These are phyloP conservation scores for Jacaranda mimosifolia DNA, from an alignment of 257 asterid species.

Conservation along the genomic window DNA sequence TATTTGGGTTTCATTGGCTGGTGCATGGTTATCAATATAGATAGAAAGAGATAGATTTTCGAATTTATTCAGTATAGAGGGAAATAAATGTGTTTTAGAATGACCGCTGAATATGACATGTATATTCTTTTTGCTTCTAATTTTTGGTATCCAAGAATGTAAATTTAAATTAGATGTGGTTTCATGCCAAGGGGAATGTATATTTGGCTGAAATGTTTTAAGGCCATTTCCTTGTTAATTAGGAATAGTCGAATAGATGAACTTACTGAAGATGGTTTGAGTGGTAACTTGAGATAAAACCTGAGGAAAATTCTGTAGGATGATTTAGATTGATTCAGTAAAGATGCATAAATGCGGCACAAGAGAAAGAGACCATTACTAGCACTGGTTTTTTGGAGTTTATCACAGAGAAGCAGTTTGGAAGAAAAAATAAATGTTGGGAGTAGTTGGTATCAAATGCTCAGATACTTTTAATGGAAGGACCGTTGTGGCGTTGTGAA, in stretches of 20 bases:
- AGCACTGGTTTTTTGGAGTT: not conserved
- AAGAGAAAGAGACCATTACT: not conserved
- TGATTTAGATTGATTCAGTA: not conserved
- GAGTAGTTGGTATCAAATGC: too few species aligned
- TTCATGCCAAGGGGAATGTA: not conserved
- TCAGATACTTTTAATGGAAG: too few species aligned
- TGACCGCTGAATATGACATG: constrained; percentile 18
- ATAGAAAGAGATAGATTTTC: constrained; percentile 9
- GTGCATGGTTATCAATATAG: too few species aligned
- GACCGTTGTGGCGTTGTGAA: too few species aligned
- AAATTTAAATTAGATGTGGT: not conserved
- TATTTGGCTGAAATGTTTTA: not conserved
- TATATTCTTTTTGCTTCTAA: not conserved
- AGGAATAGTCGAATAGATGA: not conserved
- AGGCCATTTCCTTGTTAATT: not conserved
- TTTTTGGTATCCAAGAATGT: not conserved
- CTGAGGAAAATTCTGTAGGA: too few species aligned
- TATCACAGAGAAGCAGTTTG: not conserved
- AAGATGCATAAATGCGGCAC: not conserved
- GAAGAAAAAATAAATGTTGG: not conserved
- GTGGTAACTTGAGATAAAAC: too few species aligned
- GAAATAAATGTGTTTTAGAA: not conserved
- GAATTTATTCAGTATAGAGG: not conserved
- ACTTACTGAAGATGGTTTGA: not conserved
- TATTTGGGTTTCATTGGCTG: too few species aligned